Evolutionary conservation across 1,284 basidiomycete species (phyloP), one percentile per base, ranked within the genome.

Genomic region (Exsudoporus floridanus): DNA sequence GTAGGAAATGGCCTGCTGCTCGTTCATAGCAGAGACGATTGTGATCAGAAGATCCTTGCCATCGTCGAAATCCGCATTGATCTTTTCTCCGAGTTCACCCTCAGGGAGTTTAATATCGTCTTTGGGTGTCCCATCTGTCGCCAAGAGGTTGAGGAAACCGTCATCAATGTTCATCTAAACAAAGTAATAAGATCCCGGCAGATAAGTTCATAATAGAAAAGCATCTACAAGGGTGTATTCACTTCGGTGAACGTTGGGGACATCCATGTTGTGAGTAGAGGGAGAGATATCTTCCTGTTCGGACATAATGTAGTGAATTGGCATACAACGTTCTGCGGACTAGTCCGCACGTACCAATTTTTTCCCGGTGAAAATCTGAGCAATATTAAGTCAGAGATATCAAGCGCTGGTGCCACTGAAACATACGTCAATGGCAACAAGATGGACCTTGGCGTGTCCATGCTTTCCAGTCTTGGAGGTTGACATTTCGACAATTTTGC

Each of bases 401-500:
- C 38, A 61, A 50, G 54, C 52, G 38, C 49, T 37, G 45, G 23
- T 19, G 33, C 47, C 46, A 52, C 38, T 27, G 45, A 46, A 41
- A 82, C 91, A 66, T 71, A 95, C 95, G 80, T 99, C 97, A 72
- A 90, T 90, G 73, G 88, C 97, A 69, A 98, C 86, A 64, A 99
- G 84, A 79, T 99, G 94, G 72, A 98, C 96, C 81, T 99, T 99
- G 76, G 97, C 96, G 82, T 99, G 97, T 70, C 96, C 96, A 83
- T 98, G 96, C 86, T 94, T 94, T 63, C 94, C 94, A 50, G 94
- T 97, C 86, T 99, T 99, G 73, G 96, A 99, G 79, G 97, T 99
- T 61, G 95, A 98, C 96, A 99, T 99, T 70, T 94, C 94, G 66
- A 95, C 88, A 76, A 97, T 96, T 83, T 98, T 98, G 92, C 96